Evolutionary conservation across 163 green algal species (phyloP).

Genomic region (Coccomyxa subellipsoidea): DNA sequence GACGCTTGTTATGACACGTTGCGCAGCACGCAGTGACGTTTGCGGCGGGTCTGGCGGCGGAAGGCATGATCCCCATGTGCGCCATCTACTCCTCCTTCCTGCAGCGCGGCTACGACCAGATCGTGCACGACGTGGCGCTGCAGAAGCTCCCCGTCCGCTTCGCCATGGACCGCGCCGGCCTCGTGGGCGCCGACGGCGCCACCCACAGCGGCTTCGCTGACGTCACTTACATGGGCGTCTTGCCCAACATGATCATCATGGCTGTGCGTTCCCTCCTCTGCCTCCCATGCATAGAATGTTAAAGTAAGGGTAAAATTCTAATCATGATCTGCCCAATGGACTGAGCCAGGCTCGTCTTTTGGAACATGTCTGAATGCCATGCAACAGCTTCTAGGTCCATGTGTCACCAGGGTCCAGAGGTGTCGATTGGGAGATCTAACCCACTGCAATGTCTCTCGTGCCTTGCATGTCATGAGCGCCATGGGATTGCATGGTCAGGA

Average conservation of each 20-base stretch:
- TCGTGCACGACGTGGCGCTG: slow-evolving; percentile 97
- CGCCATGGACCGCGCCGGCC: slow-evolving; percentile 94
- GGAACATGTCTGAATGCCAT: no score
- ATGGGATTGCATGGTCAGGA: no score
- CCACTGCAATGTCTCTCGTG: no score
- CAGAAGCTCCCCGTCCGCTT: slow-evolving; percentile 99
- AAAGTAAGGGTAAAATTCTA: no score
- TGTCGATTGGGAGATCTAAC: no score
- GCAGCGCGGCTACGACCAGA: slow-evolving; percentile 94
- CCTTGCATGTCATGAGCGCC: no score
- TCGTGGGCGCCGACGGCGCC: slow-evolving; percentile 97
- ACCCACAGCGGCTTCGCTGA: slow-evolving; percentile 97
- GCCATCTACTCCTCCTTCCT: slow-evolving; percentile 99
- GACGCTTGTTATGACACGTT: slow-evolving; percentile 28
- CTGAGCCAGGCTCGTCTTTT: no score
- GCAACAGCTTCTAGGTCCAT: no score
- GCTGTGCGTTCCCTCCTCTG: slow-evolving; percentile 33
- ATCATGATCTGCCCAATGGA: neutral
- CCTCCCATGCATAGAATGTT: neutral
- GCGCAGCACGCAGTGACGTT: slow-evolving; percentile 99
- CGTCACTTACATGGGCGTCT: slow-evolving; percentile 92
- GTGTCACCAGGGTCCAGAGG: no score
- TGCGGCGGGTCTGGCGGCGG: slow-evolving; percentile 89
- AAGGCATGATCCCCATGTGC: slow-evolving; percentile 91
- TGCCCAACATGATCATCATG: slow-evolving; percentile 95